A percentile compares a stretch with the other conserved stretches of the same genome.
These are phyloP conservation scores for Tulasnella sp. DNA, from an alignment of 768 basidiomycete species.

Conservation along the genomic window DNA sequence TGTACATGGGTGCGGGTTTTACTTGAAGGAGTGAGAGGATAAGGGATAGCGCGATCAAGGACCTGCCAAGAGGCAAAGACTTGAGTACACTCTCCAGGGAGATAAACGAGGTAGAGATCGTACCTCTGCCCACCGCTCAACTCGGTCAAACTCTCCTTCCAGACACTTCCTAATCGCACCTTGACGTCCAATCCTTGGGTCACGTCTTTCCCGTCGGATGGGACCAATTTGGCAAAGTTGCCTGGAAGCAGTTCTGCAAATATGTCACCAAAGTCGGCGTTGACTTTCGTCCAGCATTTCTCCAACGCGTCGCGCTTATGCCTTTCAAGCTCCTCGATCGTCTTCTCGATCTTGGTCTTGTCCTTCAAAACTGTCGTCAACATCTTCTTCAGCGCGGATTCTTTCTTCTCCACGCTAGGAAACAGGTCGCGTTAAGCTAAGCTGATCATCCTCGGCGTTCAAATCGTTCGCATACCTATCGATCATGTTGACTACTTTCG, in stretches of 20 bases:
- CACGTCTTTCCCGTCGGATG: slow-evolving; percentile 88
- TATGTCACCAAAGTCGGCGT: slow-evolving; percentile 90
- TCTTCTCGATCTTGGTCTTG: slow-evolving; percentile 91
- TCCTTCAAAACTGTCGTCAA: slow-evolving; percentile 83
- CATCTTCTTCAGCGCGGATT: slow-evolving; percentile 81
- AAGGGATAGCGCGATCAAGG: slow-evolving; percentile 92
- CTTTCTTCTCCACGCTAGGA: slow-evolving; percentile 86
- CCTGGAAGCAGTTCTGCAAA: slow-evolving; percentile 94
- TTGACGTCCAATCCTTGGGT: slow-evolving; percentile 97
- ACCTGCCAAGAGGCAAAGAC: slow-evolving; percentile 47
- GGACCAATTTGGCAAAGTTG: slow-evolving; percentile 92
- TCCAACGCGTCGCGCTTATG: slow-evolving; percentile 91
- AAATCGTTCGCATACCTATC: slow-evolving; percentile 60
- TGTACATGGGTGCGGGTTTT: slow-evolving; percentile 99
- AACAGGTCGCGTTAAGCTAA: not conserved
- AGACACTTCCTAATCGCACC: slow-evolving; percentile 87
- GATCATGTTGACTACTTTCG: slow-evolving; percentile 93
- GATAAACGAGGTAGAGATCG: slow-evolving; percentile 31
- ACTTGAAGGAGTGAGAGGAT: slow-evolving; percentile 99
- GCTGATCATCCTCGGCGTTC: not conserved
- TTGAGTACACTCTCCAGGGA: not conserved
- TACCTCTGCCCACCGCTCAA: slow-evolving; percentile 95
- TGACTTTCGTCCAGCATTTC: slow-evolving; percentile 96
- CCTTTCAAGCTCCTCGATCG: slow-evolving; percentile 85
- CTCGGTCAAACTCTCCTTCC: slow-evolving; percentile 97